phyloP scores from a whole-genome alignment of 208 protist species.

The Leishmania tarentolae region DNA sequence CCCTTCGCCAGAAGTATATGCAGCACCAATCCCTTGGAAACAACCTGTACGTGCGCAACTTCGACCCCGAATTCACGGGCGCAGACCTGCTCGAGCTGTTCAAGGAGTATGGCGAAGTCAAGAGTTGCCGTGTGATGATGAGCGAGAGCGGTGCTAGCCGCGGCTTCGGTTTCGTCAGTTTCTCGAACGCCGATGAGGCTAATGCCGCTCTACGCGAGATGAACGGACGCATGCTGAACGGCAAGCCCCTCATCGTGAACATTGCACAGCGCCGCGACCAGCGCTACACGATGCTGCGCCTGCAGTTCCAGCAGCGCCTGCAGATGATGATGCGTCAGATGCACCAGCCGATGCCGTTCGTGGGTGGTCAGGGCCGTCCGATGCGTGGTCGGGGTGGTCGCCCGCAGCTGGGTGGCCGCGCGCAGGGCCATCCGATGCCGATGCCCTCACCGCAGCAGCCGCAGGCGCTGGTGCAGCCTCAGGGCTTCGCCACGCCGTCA shows the following conservation, averaged over 20 bases:
- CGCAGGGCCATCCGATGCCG: conserved; percentile 39
- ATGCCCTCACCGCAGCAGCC: conserved; percentile 32
- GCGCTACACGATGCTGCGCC: conserved; percentile 94
- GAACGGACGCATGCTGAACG: conserved; percentile 96
- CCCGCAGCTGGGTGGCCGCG: conserved; percentile 39
- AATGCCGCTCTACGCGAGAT: conserved; percentile 97
- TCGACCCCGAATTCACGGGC: conserved; percentile 96
- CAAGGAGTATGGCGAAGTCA: conserved; percentile 97
- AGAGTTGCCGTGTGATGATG: conserved; percentile 97
- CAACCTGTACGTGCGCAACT: conserved; percentile 99
- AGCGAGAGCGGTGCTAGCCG: conserved; percentile 93
- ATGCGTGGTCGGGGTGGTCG: conserved; percentile 42
- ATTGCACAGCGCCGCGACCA: conserved; percentile 97
- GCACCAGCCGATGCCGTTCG: conserved; percentile 50
- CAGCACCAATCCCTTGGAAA: conserved; percentile 92
- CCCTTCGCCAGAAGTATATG: conserved; percentile 90
- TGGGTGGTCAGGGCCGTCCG: conserved; percentile 28
- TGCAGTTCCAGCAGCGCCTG: conserved; percentile 94
- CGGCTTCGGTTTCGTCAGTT: conserved; percentile 99
- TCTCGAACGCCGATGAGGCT: conserved; percentile 97
- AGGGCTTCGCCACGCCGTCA: conserved; percentile 52
- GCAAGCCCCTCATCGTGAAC: conserved; percentile 98
- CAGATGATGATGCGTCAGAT: conserved; percentile 87
- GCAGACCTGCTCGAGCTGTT: conserved; percentile 98
- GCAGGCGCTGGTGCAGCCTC: conserved; percentile 29